These are phyloP conservation scores for Nemania sp. DNA, from an alignment of 2,329 filamentous ascomycete species.

Conservation along the genomic window DNA sequence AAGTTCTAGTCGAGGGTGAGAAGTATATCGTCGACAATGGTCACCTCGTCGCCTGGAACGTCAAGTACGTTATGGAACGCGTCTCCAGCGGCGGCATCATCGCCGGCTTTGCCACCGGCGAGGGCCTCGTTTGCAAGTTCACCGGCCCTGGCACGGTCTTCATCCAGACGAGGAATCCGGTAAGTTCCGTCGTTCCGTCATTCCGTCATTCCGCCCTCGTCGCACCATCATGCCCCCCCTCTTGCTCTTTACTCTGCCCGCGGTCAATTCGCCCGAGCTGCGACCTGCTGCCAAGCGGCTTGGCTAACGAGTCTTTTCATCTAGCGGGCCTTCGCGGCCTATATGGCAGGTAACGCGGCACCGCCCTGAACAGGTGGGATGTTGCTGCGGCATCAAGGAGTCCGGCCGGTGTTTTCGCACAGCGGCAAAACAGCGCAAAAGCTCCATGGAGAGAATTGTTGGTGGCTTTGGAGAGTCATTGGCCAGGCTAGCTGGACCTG, in stretches of 20 bases:
- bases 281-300: neutral
- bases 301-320: conserved; percentile 20
- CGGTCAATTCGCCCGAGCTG: neutral
- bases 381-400: neutral
- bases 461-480: neutral
- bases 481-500: neutral
- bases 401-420: neutral
- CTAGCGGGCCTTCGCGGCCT: conserved; percentile 58
- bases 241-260: neutral
- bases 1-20: conserved; percentile 77
- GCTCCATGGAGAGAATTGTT: conserved; percentile 1
- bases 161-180: conserved; percentile 87
- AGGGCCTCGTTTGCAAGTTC: conserved; percentile 94
- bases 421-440: neutral
- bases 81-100: conserved; percentile 90
- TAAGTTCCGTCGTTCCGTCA: conserved; percentile 45
- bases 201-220: neutral
- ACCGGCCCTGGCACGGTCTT: conserved; percentile 89
- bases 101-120: conserved; percentile 78
- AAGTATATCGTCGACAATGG: conserved; percentile 93
- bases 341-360: conserved; percentile 53
- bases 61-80: conserved; percentile 88
- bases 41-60: conserved; percentile 95
- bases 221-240: too few species aligned
- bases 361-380: conserved; percentile 34